phyloP scores from a whole-genome alignment of 495 filamentous ascomycete species.

The Hypomontagnella submonticulosa region DNA sequence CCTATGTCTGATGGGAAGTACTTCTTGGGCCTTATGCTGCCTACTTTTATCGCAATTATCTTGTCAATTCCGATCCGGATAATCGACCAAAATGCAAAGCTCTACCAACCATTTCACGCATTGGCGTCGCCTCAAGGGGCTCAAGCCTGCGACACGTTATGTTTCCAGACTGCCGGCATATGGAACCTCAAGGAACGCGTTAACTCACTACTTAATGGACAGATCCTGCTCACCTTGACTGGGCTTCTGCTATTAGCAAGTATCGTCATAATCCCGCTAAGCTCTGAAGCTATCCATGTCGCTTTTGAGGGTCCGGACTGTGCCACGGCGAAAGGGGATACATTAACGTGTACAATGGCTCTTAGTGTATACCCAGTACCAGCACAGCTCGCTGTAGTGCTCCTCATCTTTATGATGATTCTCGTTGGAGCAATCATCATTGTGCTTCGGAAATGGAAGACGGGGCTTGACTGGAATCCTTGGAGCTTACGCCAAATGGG shows the following conservation, averaged over 20 bases:
- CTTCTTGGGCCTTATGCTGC: slow-evolving; percentile 50
- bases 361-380: slow-evolving; percentile 34
- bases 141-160: slow-evolving; percentile 42
- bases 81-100: slow-evolving; percentile 47
- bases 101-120: slow-evolving; percentile 51
- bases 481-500: slow-evolving; percentile 47
- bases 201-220: slow-evolving; percentile 30
- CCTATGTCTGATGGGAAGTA: slow-evolving; percentile 43
- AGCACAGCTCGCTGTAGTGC: slow-evolving; percentile 32
- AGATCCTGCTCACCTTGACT: slow-evolving; percentile 39
- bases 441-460: slow-evolving; percentile 46
- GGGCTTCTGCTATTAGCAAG: slow-evolving; percentile 39
- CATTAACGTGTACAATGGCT: slow-evolving; percentile 29
- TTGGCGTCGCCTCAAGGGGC: slow-evolving; percentile 40
- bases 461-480: slow-evolving; percentile 46
- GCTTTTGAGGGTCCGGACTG: slow-evolving; percentile 38
- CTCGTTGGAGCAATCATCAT: slow-evolving; percentile 26
- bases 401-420: slow-evolving; percentile 39
- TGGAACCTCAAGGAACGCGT: slow-evolving; percentile 30
- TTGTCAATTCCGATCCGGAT: slow-evolving; percentile 45
- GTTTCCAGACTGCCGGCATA: slow-evolving; percentile 36
- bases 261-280: slow-evolving; percentile 40
- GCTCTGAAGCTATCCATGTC: slow-evolving; percentile 39
- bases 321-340: slow-evolving; percentile 7
- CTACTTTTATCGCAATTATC: slow-evolving; percentile 46